phyloP scores from a whole-genome alignment of 2,329 filamentous ascomycete species.

The Beauveria caledonica region DNA sequence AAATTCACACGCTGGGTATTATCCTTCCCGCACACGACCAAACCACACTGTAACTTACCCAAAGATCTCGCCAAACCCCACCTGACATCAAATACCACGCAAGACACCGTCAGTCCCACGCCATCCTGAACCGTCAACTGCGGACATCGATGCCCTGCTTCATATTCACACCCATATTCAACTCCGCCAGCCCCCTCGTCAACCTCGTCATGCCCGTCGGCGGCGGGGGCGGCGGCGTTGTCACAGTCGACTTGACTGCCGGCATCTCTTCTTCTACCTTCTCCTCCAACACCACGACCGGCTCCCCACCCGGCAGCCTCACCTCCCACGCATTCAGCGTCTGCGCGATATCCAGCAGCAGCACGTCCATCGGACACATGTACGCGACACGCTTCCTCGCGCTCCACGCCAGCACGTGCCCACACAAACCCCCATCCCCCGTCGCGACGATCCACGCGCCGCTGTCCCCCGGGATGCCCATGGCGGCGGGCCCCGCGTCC shows the following conservation, averaged over 20 bases:
- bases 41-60: too few relatives aligned
- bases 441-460: conserved; percentile 90
- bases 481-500: conserved; percentile 21
- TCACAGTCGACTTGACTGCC: background rate
- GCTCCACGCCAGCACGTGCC: conserved; percentile 86
- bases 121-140: conserved; percentile 13
- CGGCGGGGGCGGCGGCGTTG: background rate
- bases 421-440: conserved; percentile 69
- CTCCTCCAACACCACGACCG: conserved; percentile 26
- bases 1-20: too few relatives aligned
- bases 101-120: background rate
- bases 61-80: too few relatives aligned
- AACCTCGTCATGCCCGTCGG: background rate
- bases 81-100: conserved; percentile 21
- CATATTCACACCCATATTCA: background rate
- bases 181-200: background rate
- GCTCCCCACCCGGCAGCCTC: conserved; percentile 56
- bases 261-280: background rate
- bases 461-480: conserved; percentile 76
- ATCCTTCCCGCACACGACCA: too few relatives aligned
- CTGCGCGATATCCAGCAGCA: conserved; percentile 76
- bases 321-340: conserved; percentile 64
- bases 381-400: conserved; percentile 74
- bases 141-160: conserved; percentile 14
- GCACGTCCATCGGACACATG: conserved; percentile 89